Base-by-base conservation (phyloP, 1,139 yeast species). In the Pichia sp. region DNA sequence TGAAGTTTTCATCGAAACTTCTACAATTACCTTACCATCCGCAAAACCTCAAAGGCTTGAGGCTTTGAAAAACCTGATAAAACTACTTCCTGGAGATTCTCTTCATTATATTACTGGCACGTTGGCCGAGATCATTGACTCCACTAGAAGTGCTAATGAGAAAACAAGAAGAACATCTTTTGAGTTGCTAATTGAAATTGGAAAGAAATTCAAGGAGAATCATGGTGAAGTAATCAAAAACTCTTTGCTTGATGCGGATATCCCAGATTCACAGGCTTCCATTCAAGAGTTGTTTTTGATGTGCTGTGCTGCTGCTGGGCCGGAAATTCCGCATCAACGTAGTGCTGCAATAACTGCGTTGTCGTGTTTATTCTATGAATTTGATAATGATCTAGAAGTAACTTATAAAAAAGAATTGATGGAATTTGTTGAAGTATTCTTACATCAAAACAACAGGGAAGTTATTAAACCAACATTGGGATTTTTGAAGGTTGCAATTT, bases 261-360 rank as follows among this genome's bases (percentile, higher is more conserved):
- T 79, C 31, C 81, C 82, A 14, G 72, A 74, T 45, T 68, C 81
- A 1, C 69, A 72, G 42, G 95, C 95, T 9, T 70, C 77, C 15
- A 69, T 91, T 47, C 73, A 79, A 35, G 96, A 88, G 62, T 88
- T 71, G 58, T 85, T 91, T 66, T 86, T 94, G 26, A 86, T 91
- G 84, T 83, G 91, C 20, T 79, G 93, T 62, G 98, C 96, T 35
- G 99, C 98, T 65, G 71, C 93, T 52, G 96, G 94, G 28, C 96
- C 96, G 41, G 81, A 83, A 52, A 75, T 93, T 32, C 91, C 94
- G 25, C 95, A 89, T 62, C 89, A 89, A 96, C 84, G 91, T 36
- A 84, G 96, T 55, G 96, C 97, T 15, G 82, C 97, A 14, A 79
- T 93, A 51, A 86, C 96, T 8, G 95, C 96, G 0, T 70, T 91